Percentiles rank a stretch among this genome's conserved stretches.
Evolutionary conservation across 176 grass and related monocot genomes (phyloP).

Genomic region (Hordeum vulgare): MorexV3_pseudomolecules_assembly NC_058523.1:538643575-538644074

Average conservation of each 20-base stretch:
- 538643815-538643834: slow-evolving; percentile 50
- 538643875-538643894: slow-evolving; percentile 15
- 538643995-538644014: background rate
- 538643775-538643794: slow-evolving; percentile 45
- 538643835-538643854: slow-evolving; percentile 87
- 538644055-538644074: background rate
- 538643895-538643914: background rate
- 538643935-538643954: background rate
- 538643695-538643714: slow-evolving; percentile 61
- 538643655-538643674: slow-evolving; percentile 71
- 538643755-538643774: slow-evolving; percentile 59
- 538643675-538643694: slow-evolving; percentile 67
- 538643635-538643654: slow-evolving; percentile 82
- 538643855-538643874: slow-evolving; percentile 13
- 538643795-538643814: slow-evolving; percentile 50
- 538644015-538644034: background rate
- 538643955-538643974: background rate
- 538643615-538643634: slow-evolving; percentile 84
- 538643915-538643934: background rate
- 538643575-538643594: slow-evolving; percentile 83
- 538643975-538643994: background rate
- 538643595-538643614: slow-evolving; percentile 75
- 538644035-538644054: background rate
- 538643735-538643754: slow-evolving; percentile 71
- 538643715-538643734: slow-evolving; percentile 53